phyloP scores from a whole-genome alignment of 169 alveolate species.

The Cryptosporidium tyzzeri region DNA sequence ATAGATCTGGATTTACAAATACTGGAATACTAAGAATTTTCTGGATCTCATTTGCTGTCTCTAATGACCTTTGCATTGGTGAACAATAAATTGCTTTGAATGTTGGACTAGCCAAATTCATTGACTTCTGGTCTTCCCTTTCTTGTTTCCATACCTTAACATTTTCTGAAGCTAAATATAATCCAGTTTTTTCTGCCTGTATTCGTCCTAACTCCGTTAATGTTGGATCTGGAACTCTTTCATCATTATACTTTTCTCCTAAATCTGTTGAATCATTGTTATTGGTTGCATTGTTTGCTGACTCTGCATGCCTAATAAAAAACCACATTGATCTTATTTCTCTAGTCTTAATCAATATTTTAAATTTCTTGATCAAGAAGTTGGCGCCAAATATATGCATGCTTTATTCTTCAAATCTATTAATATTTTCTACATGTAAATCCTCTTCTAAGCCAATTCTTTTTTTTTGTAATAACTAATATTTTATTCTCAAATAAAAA shows the following conservation, averaged over 20 bases:
- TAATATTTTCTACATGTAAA: background rate
- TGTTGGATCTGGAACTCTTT: slow-evolving; percentile 58
- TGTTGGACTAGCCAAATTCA: slow-evolving; percentile 1
- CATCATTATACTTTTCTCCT: slow-evolving; percentile 19
- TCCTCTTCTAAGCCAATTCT: background rate
- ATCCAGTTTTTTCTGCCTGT: slow-evolving; percentile 55
- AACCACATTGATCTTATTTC: slow-evolving; percentile 49
- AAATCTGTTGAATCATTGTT: slow-evolving; percentile 45
- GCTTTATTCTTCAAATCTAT: background rate
- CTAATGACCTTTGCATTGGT: slow-evolving; percentile 60
- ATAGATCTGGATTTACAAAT: slow-evolving; percentile 45
- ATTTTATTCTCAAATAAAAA: too few relatives aligned
- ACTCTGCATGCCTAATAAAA: slow-evolving; percentile 74
- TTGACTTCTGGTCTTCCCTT: slow-evolving; percentile 21
- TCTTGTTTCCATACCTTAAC: slow-evolving; percentile 36
- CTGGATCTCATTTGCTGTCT: slow-evolving; percentile 37
- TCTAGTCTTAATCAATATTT: background rate
- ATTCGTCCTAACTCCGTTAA: slow-evolving; percentile 41
- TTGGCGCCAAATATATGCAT: slow-evolving; percentile 10
- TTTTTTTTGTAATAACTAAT: too few relatives aligned
- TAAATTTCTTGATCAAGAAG: background rate
- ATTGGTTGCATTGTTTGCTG: slow-evolving; percentile 52
- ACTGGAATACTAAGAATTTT: slow-evolving; percentile 25
- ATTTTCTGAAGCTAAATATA: slow-evolving; percentile 8
- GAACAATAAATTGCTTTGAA: slow-evolving; percentile 61